Conservation (phyloP, 768 basidiomycete genomes). For the Tylopilus rubrobrunneus region DNA sequence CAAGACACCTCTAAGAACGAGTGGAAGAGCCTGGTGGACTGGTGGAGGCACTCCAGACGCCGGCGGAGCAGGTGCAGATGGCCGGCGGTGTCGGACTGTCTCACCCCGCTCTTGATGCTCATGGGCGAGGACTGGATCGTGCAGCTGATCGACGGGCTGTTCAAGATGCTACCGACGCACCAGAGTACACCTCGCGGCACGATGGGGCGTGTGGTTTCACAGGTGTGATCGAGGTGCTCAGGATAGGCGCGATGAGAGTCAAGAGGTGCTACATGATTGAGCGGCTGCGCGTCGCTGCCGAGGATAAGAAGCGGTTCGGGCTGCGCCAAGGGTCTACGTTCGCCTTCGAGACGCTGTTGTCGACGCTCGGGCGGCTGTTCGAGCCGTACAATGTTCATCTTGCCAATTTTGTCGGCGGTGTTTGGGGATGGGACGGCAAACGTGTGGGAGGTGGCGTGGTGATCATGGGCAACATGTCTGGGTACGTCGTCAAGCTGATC, state of each 20-base stretch:
- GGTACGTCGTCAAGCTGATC: conserved; percentile 94
- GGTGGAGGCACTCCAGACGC: conserved; percentile 87
- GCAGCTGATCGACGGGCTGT: conserved; percentile 68
- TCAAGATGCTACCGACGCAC: conserved; percentile 70
- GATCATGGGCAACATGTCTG: conserved; percentile 94
- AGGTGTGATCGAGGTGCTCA: conserved; percentile 88
- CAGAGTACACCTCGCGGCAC: conserved; percentile 91
- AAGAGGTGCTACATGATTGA: conserved; percentile 79
- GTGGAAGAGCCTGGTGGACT: conserved; percentile 50
- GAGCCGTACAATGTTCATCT: conserved; percentile 86
- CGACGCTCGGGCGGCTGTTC: conserved; percentile 82
- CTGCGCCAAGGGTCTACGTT: conserved; percentile 93
- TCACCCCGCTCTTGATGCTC: conserved; percentile 77
- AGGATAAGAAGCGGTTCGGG: conserved; percentile 87
- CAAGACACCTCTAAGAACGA: conserved; percentile 72
- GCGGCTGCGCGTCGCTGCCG: conserved; percentile 68
- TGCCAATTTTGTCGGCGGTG: conserved; percentile 75
- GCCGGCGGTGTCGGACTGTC: conserved; percentile 93
- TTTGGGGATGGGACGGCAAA: conserved; percentile 87
- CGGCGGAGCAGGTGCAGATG: conserved; percentile 95
- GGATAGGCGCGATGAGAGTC: conserved; percentile 77
- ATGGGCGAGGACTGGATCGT: conserved; percentile 46
- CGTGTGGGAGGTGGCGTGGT: conserved; percentile 89
- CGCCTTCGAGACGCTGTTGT: conserved; percentile 87
- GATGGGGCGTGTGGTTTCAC: conserved; percentile 96